These are phyloP conservation scores for Cenchrus purpureus DNA, from an alignment of 176 grass and related monocot species.

Conservation along the genomic window DNA sequence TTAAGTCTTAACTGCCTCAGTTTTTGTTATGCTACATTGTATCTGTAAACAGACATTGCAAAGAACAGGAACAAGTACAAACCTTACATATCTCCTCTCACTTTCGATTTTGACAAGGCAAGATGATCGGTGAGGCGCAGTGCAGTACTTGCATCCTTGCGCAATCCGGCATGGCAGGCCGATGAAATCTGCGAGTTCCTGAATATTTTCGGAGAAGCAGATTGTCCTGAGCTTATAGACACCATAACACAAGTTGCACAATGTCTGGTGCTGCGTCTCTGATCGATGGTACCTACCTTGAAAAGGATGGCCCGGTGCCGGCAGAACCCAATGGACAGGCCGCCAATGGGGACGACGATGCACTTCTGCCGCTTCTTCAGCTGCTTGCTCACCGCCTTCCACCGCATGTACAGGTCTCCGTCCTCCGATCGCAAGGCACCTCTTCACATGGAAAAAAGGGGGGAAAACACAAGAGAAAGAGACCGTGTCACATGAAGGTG, in stretches of 20 bases:
- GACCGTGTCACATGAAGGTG: not conserved
- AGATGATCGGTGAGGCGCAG: slow-evolving; percentile 77
- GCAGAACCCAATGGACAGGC: slow-evolving; percentile 78
- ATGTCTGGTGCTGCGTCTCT: not conserved
- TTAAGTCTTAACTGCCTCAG: not conserved
- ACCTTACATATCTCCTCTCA: slow-evolving; percentile 50
- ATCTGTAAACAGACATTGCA: not conserved
- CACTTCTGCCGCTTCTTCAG: slow-evolving; percentile 63
- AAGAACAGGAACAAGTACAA: not conserved
- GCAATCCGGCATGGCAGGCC: slow-evolving; percentile 88
- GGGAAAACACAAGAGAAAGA: not conserved
- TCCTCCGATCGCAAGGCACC: slow-evolving; percentile 79
- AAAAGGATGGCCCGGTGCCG: slow-evolving; percentile 91
- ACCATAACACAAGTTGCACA: not conserved
- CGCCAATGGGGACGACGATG: slow-evolving; percentile 78
- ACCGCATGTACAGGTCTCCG: slow-evolving; percentile 70
- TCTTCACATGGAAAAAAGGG: slow-evolving; percentile 39
- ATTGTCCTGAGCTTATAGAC: not conserved
- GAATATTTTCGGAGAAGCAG: slow-evolving; percentile 23
- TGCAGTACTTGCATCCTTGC: slow-evolving; percentile 93
- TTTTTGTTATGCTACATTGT: not conserved
- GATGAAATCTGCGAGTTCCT: slow-evolving; percentile 79
- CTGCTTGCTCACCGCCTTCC: slow-evolving; percentile 85
- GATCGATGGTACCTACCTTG: slow-evolving; percentile 48
- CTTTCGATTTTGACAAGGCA: slow-evolving; percentile 81